A percentile compares a stretch with the other conserved stretches of the same genome.
These are phyloP conservation scores for Aspergillus brasiliensis DNA, from an alignment of 2,329 filamentous ascomycete species.

Conservation along the genomic window DNA sequence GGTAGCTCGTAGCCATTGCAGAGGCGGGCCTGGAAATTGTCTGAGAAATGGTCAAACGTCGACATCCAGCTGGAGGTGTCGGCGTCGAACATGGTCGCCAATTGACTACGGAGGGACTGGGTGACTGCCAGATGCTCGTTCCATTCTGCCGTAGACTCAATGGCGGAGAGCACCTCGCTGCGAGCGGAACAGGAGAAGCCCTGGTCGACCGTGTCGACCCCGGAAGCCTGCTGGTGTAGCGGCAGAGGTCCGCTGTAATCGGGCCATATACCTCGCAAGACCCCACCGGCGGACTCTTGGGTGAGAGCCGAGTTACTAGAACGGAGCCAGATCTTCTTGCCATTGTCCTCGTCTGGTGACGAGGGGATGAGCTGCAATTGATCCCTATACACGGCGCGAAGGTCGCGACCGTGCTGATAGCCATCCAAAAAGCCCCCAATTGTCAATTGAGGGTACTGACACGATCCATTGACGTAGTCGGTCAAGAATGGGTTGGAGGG, in stretches of 20 bases:
- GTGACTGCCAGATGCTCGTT: slow-evolving; percentile 39
- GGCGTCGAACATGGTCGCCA: slow-evolving; percentile 38
- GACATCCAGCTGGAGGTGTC: slow-evolving; percentile 31
- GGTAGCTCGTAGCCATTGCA: slow-evolving; percentile 44
- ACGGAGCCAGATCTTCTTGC: slow-evolving; percentile 36
- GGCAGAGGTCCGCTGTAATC: slow-evolving; percentile 34
- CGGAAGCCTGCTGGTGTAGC: slow-evolving; percentile 40
- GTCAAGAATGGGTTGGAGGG: slow-evolving; percentile 37
- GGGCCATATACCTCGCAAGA: slow-evolving; percentile 44
- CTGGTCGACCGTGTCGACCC: slow-evolving; percentile 40
- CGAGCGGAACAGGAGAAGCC: slow-evolving; percentile 38
- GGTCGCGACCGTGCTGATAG: slow-evolving; percentile 40
- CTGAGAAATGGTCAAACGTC: slow-evolving; percentile 44
- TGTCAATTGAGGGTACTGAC: slow-evolving; percentile 44
- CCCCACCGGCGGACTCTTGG: slow-evolving; percentile 40
- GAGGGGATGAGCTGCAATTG: slow-evolving; percentile 36
- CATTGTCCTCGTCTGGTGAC: slow-evolving; percentile 23
- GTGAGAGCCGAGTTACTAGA: slow-evolving; percentile 41
- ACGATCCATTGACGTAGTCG: slow-evolving; percentile 36
- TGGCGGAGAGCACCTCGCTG: slow-evolving; percentile 21
- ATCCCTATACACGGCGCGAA: slow-evolving; percentile 36
- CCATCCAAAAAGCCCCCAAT: slow-evolving; percentile 43
- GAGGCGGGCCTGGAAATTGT: slow-evolving; percentile 45
- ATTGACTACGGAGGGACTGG: slow-evolving; percentile 26
- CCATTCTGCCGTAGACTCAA: slow-evolving; percentile 38